Percentiles rank a stretch among this genome's conserved stretches.
Conservation (phyloP, 2,329 filamentous ascomycete species). For the Trichoderma hamatum region DNA sequence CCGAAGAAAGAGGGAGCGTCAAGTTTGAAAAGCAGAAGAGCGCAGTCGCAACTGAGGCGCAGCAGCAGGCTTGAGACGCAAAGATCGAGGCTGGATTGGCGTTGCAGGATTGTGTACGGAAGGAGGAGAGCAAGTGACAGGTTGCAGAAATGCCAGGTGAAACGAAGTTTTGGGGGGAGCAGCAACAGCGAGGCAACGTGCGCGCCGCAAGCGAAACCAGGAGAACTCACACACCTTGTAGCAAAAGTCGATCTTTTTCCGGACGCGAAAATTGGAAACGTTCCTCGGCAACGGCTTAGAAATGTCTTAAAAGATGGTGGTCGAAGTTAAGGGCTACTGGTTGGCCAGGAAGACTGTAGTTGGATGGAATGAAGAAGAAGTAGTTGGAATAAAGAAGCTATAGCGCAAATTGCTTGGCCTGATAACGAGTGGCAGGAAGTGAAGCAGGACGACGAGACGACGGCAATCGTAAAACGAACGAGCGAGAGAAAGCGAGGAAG, state of each 20-base stretch:
- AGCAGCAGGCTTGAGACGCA: constrained; percentile 13
- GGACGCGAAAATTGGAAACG: constrained; percentile 20
- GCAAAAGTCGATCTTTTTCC: constrained; percentile 25
- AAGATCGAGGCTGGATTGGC: constrained; percentile 16
- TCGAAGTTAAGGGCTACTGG: constrained; percentile 19
- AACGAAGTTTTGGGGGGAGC: constrained; percentile 26
- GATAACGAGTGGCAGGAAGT: constrained; percentile 46
- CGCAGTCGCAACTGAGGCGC: constrained; percentile 2
- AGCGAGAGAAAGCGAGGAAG: constrained; percentile 36
- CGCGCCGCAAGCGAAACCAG: constrained; percentile 25
- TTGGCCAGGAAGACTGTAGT: constrained; percentile 12
- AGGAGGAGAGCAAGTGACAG: constrained; percentile 13
- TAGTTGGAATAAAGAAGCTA: constrained; percentile 34
- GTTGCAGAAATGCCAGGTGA: constrained; percentile 7
- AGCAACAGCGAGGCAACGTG: constrained; percentile 26
- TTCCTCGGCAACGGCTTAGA: constrained; percentile 34
- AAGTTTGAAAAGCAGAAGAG: not conserved
- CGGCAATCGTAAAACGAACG: constrained; percentile 27
- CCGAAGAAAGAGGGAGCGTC: not conserved
- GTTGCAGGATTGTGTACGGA: not conserved
- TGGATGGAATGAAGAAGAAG: constrained; percentile 21
- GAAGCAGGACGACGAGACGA: constrained; percentile 34
- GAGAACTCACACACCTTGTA: constrained; percentile 22
- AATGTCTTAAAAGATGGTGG: constrained; percentile 25
- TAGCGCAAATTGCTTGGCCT: constrained; percentile 38